phyloP scores from a whole-genome alignment of 106 monocot species.

The Apostasia ramifera region DNA sequence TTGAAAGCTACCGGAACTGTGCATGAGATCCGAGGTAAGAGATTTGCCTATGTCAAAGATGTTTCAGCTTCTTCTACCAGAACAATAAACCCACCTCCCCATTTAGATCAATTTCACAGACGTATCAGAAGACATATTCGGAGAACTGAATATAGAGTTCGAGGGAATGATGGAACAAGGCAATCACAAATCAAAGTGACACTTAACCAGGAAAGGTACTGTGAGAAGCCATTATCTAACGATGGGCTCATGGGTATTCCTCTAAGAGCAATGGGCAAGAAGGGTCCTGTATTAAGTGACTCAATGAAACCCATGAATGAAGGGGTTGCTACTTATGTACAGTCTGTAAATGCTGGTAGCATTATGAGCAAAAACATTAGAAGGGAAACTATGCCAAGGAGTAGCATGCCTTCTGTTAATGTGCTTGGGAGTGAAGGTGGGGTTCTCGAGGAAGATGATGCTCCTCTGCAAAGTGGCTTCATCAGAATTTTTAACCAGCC shows the following conservation, averaged over 20 bases:
- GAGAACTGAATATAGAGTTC: constrained; percentile 54
- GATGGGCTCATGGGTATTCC: constrained; percentile 9
- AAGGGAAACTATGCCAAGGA: constrained; percentile 24
- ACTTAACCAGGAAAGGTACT: constrained; percentile 13
- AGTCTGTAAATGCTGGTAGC: constrained; percentile 11
- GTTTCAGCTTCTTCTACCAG: constrained; percentile 21
- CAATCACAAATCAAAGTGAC: constrained; percentile 23
- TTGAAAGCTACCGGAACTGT: neutral
- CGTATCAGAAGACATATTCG: constrained; percentile 31
- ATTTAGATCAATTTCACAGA: constrained; percentile 44
- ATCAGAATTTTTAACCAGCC: constrained; percentile 78
- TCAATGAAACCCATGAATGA: constrained; percentile 20
- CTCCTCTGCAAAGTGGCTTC: constrained; percentile 61
- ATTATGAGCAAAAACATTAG: constrained; percentile 16
- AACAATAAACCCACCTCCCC: constrained; percentile 23
- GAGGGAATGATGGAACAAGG: constrained; percentile 36
- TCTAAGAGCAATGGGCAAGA: constrained; percentile 25
- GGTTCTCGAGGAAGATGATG: constrained; percentile 44
- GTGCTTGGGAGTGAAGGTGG: constrained; percentile 9
- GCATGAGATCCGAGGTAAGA: constrained; percentile 31
- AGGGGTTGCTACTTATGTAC: constrained; percentile 20
- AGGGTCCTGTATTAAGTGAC: constrained; percentile 19
- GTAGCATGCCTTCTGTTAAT: constrained; percentile 17
- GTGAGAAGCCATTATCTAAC: constrained; percentile 14
- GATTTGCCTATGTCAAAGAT: constrained; percentile 41